Percentiles rank a stretch among this genome's conserved stretches.
phyloP scores from a whole-genome alignment of 2,329 filamentous ascomycete genomes.

The Penicillium olsonii region DNA sequence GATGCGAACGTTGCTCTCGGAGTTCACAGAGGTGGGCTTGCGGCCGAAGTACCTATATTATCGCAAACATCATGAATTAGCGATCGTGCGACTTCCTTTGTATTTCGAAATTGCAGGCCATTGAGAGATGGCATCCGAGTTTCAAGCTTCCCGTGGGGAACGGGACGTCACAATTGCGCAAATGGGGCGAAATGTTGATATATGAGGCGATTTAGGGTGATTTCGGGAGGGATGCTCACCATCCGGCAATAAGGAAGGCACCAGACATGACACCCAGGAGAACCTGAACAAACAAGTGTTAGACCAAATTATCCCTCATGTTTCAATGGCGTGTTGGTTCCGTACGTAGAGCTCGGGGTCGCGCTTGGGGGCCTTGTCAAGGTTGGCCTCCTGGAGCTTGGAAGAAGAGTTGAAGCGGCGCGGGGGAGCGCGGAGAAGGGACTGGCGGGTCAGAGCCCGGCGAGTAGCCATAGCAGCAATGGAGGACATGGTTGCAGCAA shows the following conservation, averaged over 20 bases:
- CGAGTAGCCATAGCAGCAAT: conserved; percentile 45
- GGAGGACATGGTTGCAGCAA: conserved; percentile 40
- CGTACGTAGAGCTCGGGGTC: conserved; percentile 76
- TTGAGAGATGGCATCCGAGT: background rate
- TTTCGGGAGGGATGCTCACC: conserved; percentile 44
- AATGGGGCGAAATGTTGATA: conserved; percentile 10
- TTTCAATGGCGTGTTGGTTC: conserved; percentile 14
- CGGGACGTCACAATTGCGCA: conserved; percentile 15
- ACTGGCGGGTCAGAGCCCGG: conserved; percentile 44
- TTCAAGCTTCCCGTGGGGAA: background rate
- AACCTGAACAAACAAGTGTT: conserved; percentile 59
- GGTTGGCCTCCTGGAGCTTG: conserved; percentile 50
- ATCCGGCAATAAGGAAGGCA: conserved; percentile 84
- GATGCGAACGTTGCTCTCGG: conserved; percentile 75
- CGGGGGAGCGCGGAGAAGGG: conserved; percentile 43
- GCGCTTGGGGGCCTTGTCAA: conserved; percentile 66
- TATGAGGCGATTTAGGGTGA: conserved; percentile 8
- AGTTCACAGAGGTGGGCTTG: conserved; percentile 81
- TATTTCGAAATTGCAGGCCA: conserved; percentile 32
- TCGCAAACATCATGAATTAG: conserved; percentile 12
- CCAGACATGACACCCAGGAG: conserved; percentile 88
- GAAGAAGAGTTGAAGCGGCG: conserved; percentile 41
- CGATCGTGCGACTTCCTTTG: conserved; percentile 8
- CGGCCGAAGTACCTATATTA: conserved; percentile 61
- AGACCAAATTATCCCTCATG: conserved; percentile 10